Conservation (phyloP, 164 flowering plant genomes). For the Platanus orientalis region DNA sequence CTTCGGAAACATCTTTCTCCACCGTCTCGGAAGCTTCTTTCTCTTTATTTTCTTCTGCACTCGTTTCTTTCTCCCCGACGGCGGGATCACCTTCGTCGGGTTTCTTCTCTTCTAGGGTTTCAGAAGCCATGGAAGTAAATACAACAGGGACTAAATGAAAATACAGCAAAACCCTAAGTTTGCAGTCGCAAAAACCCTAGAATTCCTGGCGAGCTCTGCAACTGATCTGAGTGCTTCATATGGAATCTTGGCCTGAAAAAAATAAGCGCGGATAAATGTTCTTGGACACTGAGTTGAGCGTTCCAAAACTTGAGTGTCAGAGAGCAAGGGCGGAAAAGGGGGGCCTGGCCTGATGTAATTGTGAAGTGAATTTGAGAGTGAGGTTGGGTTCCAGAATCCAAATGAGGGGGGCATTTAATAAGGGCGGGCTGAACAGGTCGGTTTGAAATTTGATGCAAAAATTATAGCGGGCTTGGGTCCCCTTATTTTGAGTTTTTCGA, state of each 20-base stretch:
- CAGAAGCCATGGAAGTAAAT: conserved; percentile 22
- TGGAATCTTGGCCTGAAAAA: neutral
- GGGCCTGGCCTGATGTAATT: neutral
- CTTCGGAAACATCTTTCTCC: conserved; percentile 7
- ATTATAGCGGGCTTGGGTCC: conserved; percentile 6
- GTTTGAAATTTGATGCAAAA: conserved; percentile 15
- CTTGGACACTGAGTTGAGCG: neutral
- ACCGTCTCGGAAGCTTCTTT: conserved; percentile 12
- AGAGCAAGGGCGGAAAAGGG: neutral
- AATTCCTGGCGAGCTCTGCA: neutral
- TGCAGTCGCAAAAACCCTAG: neutral
- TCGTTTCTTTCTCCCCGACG: conserved; percentile 15
- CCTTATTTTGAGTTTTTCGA: no score
- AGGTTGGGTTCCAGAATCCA: neutral
- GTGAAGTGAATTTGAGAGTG: neutral
- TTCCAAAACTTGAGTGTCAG: neutral
- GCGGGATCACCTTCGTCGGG: conserved; percentile 12
- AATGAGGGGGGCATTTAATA: neutral
- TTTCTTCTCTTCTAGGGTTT: conserved; percentile 29
- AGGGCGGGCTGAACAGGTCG: conserved; percentile 9
- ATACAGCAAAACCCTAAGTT: neutral
- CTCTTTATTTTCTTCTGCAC: conserved; percentile 6
- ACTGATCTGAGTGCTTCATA: neutral
- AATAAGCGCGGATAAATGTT: no score
- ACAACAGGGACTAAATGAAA: neutral